Evolutionary conservation across 805 yeast genomes (phyloP).

Genomic region (Nakazawaea ishiwadae): DNA sequence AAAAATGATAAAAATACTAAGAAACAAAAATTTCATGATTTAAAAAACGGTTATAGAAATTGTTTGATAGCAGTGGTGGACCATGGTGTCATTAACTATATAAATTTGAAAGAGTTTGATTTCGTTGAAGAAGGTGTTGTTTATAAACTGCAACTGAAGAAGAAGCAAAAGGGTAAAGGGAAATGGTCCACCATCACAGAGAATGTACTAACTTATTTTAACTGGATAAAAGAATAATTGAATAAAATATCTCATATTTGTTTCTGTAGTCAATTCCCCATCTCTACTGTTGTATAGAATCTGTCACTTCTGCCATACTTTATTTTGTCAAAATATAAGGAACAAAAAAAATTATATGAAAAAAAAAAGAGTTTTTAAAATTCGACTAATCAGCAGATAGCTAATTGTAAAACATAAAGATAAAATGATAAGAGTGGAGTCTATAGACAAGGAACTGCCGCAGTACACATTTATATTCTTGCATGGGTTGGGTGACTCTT

Average conservation of each 20-base stretch:
- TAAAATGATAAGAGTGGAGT: constrained; percentile 11
- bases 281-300: too few relatives aligned
- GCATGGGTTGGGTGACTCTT: constrained; percentile 14
- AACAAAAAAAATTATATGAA: too few relatives aligned
- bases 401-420: too few relatives aligned
- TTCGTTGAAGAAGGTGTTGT: constrained; percentile 29
- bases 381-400: too few relatives aligned
- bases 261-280: too few relatives aligned
- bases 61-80: constrained; percentile 69
- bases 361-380: too few relatives aligned
- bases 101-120: constrained; percentile 45
- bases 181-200: not conserved
- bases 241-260: too few relatives aligned
- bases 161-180: not conserved
- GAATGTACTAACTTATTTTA: not conserved
- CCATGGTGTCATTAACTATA: constrained; percentile 68
- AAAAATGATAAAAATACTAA: constrained; percentile 1
- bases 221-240: not conserved
- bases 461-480: constrained; percentile 13
- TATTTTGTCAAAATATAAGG: too few relatives aligned
- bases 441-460: constrained; percentile 7
- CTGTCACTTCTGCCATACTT: too few relatives aligned
- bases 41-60: constrained; percentile 49
- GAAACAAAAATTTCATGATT: constrained; percentile 29
- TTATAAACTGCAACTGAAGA: constrained; percentile 18